Evolutionary conservation across 768 basidiomycete species (phyloP).

Genomic region (Hygrophorus pudorinus): DNA sequence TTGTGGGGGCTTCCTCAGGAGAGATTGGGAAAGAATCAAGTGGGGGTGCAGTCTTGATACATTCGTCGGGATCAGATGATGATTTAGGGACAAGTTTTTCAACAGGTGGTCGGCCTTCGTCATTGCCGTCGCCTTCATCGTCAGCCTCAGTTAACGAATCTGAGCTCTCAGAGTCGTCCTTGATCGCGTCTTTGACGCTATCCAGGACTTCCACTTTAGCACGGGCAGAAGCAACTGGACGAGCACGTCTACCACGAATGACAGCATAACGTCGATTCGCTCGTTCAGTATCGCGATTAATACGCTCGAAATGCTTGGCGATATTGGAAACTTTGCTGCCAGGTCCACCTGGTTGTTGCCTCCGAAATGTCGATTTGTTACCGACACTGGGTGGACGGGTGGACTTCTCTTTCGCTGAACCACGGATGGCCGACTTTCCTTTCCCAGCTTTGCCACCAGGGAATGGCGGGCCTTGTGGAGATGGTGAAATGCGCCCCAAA

Average conservation of each 20-base stretch:
- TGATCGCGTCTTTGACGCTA: constrained; percentile 85
- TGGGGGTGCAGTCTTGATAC: constrained; percentile 18
- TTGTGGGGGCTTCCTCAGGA: neutral
- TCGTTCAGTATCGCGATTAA: constrained; percentile 64
- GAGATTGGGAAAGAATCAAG: constrained; percentile 1
- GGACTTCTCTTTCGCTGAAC: constrained; percentile 29
- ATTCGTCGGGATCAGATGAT: constrained; percentile 17
- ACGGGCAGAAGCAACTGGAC: constrained; percentile 82
- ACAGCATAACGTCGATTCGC: constrained; percentile 75
- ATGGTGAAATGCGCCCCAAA: constrained; percentile 37
- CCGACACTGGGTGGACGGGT: constrained; percentile 33
- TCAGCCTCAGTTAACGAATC: constrained; percentile 54
- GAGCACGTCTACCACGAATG: constrained; percentile 75
- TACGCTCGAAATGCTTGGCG: constrained; percentile 82
- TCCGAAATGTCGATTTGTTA: constrained; percentile 43
- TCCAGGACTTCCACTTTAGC: constrained; percentile 85
- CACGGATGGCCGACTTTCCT: constrained; percentile 15
- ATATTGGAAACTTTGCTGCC: constrained; percentile 79
- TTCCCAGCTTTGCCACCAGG: constrained; percentile 29
- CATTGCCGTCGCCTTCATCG: constrained; percentile 42
- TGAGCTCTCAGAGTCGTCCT: constrained; percentile 65
- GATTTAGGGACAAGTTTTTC: constrained; percentile 11
- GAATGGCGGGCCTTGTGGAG: constrained; percentile 22
- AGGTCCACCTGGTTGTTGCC: constrained; percentile 31
- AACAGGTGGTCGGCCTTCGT: constrained; percentile 25